A percentile compares a stretch with the other conserved stretches of the same genome.
These are phyloP conservation scores for Monilinia polystroma DNA, from an alignment of 2,329 filamentous ascomycete species.

Conservation along the genomic window DNA sequence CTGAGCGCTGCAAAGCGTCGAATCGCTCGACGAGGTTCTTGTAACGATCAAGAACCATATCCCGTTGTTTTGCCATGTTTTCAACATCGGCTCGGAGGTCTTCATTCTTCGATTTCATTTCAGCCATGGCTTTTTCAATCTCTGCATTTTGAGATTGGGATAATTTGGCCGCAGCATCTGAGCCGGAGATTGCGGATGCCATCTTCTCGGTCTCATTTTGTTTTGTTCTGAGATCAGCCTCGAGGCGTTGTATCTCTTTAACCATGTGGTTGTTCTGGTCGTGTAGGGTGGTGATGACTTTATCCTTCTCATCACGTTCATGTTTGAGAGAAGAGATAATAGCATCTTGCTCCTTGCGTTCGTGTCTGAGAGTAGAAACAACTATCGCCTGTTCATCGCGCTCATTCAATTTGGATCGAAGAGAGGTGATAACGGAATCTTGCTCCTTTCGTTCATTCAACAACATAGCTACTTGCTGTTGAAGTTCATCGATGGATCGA, in stretches of 20 bases:
- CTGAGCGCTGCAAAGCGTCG: conserved; percentile 3
- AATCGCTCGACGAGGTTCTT: conserved; percentile 15
- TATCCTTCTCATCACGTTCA: neutral
- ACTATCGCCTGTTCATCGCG: neutral
- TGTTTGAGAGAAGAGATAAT: conserved; percentile 2
- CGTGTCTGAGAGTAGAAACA: neutral
- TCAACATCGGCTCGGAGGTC: neutral
- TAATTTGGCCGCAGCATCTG: neutral
- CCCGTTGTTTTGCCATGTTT: conserved; percentile 14
- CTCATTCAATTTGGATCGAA: neutral
- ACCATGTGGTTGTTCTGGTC: conserved; percentile 6
- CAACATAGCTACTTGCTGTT: conserved; percentile 14
- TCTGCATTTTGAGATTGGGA: neutral
- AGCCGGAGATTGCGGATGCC: neutral
- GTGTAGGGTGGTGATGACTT: neutral
- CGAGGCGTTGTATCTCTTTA: conserved; percentile 1
- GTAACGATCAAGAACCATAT: conserved; percentile 15
- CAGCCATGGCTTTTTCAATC: conserved; percentile 6
- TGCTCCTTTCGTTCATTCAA: conserved; percentile 16
- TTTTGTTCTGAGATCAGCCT: neutral
- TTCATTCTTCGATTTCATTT: conserved; percentile 3
- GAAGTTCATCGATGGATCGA: conserved; percentile 17
- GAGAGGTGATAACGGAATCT: conserved; percentile 9
- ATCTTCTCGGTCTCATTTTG: neutral
- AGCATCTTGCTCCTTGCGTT: neutral